Evolutionary conservation across 2,329 filamentous ascomycete genomes (phyloP).

Genomic region (Fusarium dlaminii): DNA sequence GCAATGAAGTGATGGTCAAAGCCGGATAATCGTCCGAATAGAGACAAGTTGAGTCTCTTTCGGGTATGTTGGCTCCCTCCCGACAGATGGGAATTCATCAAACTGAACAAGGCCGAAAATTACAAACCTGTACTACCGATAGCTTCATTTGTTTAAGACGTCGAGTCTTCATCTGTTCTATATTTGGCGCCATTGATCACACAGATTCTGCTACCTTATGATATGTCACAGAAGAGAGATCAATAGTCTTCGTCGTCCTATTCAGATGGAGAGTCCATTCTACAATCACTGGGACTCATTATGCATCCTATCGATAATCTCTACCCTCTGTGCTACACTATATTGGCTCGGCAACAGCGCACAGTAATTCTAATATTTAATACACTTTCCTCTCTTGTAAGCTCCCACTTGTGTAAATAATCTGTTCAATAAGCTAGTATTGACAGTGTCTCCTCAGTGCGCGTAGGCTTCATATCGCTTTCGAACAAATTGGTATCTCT

Average conservation of each 20-base stretch:
- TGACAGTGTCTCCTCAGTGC: no score
- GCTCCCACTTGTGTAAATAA: accelerated
- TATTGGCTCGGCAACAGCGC: neutral
- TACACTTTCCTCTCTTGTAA: neutral
- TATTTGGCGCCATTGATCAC: neutral
- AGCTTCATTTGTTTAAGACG: neutral
- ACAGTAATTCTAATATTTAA: neutral
- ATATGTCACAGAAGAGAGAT: accelerated
- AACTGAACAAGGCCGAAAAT: no score
- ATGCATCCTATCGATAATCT: no score
- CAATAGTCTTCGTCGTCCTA: accelerated
- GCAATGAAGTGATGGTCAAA: neutral
- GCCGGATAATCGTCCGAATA: neutral
- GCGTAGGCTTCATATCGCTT: neutral
- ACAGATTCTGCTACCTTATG: accelerated
- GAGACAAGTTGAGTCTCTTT: neutral
- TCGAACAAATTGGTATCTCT: neutral
- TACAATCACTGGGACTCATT: neutral
- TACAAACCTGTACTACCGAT: accelerated
- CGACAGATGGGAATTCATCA: neutral
- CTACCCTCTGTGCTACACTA: neutral
- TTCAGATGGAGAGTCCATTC: neutral
- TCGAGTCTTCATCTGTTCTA: neutral
- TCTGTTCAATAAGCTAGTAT: accelerated
- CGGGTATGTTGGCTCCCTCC: neutral